These are phyloP conservation scores for Bertia moriformis DNA, from an alignment of 2,329 filamentous ascomycete genomes.

Conservation along the genomic window DNA sequence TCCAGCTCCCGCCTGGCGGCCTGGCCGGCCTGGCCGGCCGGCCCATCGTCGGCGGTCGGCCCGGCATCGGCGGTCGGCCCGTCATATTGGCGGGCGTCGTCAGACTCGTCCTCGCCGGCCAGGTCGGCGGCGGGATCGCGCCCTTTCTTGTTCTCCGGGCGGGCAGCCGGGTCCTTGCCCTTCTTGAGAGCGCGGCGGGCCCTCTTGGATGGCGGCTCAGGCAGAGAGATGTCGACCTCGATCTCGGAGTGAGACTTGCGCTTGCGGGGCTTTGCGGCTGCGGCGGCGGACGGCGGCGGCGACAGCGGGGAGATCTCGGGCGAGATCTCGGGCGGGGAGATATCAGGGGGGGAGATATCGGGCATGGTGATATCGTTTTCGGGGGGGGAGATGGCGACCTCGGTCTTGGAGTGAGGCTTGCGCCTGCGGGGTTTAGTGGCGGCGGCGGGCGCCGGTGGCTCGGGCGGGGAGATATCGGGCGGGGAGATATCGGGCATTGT, in stretches of 20 bases:
- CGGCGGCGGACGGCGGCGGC: conserved; percentile 5
- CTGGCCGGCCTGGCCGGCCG: too few relatives aligned
- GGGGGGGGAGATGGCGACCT: conserved; percentile 77
- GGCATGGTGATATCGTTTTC: too few relatives aligned
- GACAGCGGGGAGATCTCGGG: conserved; percentile 3
- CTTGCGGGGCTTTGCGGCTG: conserved; percentile 34
- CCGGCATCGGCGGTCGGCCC: conserved; percentile 17
- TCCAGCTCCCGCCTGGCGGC: conserved; percentile 32
- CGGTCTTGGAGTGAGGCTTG: conserved; percentile 61
- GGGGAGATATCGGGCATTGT: too few relatives aligned
- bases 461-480: conserved; percentile 3
- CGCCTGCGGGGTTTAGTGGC: conserved; percentile 43
- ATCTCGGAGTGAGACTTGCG: conserved; percentile 63
- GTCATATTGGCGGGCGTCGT: conserved; percentile 22
- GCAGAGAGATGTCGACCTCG: conserved; percentile 77
- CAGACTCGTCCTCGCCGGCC: conserved; percentile 20
- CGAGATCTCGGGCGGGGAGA: neutral
- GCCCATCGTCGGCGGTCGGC: too few relatives aligned
- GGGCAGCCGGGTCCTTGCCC: conserved; percentile 37
- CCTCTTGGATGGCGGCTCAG: conserved; percentile 90
- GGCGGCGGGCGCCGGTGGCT: conserved; percentile 4
- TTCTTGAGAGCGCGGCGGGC: conserved; percentile 83
- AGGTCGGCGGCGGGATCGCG: conserved; percentile 20
- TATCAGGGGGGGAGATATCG: too few relatives aligned
- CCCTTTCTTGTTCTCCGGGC: too few relatives aligned